These are phyloP conservation scores for Amanita inopinata DNA, from an alignment of 768 basidiomycete genomes.

Conservation along the genomic window DNA sequence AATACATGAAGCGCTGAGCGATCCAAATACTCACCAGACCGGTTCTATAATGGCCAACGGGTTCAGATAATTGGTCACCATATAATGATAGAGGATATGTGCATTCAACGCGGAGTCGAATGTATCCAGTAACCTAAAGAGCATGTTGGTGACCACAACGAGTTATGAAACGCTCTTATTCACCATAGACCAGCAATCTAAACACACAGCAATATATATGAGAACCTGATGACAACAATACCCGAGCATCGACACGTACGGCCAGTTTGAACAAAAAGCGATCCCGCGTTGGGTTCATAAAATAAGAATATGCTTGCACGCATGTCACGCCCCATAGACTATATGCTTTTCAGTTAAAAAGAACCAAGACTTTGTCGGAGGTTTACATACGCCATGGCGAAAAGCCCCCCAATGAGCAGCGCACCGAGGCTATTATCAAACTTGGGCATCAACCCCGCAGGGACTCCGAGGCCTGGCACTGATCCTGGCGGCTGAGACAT, in stretches of 20 bases:
- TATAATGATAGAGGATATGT: constrained; percentile 50
- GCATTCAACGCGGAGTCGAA: constrained; percentile 42
- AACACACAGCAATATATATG: no score
- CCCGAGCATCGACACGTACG: not conserved
- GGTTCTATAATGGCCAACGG: constrained; percentile 31
- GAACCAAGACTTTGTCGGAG: not conserved
- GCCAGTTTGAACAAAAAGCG: constrained; percentile 5
- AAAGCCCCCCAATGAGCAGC: constrained; percentile 41
- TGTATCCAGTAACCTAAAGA: constrained; percentile 40
- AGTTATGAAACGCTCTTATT: not conserved
- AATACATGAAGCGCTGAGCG: no score
- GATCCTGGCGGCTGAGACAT: constrained; percentile 12
- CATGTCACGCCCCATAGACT: constrained; percentile 56
- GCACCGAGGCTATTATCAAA: constrained; percentile 47
- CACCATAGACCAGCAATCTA: constrained; percentile 4
- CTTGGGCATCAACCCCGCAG: constrained; percentile 13
- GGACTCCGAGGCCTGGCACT: not conserved
- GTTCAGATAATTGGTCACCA: constrained; percentile 45
- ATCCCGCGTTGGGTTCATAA: constrained; percentile 27
- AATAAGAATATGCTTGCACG: constrained; percentile 45
- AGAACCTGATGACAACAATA: not conserved
- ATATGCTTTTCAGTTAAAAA: no score
- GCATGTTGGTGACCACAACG: constrained; percentile 9
- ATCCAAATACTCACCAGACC: constrained; percentile 47
- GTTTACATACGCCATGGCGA: constrained; percentile 39